These are phyloP conservation scores for Aegilops bicornis DNA, from an alignment of 176 grass and related monocot species.

Conservation along the genomic window DNA sequence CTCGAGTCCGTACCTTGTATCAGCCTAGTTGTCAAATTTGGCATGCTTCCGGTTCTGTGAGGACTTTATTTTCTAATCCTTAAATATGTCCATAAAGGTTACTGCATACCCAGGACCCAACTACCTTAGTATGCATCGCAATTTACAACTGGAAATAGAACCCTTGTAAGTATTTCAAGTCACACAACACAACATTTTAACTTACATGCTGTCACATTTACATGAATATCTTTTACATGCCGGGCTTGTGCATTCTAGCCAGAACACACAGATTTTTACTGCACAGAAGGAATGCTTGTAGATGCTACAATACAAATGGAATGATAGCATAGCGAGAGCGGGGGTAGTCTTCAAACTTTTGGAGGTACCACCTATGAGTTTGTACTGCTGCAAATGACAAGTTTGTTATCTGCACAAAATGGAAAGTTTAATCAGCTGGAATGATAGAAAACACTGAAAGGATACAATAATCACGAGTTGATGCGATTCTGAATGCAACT, in stretches of 20 bases:
- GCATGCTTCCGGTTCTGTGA: not conserved
- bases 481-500: not conserved
- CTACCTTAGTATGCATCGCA: not conserved
- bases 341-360: conserved; percentile 92
- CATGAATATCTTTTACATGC: conserved; percentile 25
- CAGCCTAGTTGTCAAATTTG: not conserved
- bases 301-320: conserved; percentile 71
- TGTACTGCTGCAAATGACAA: conserved; percentile 67
- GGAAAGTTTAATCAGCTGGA: not conserved
- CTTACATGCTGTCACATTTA: not conserved
- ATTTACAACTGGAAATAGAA: conserved; percentile 1
- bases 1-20: not conserved
- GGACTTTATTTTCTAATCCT: conserved; percentile 1
- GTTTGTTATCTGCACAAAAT: conserved; percentile 65
- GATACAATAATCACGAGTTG: not conserved
- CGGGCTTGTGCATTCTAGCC: not conserved
- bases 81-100: conserved; percentile 1
- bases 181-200: conserved; percentile 15
- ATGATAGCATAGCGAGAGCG: conserved; percentile 65
- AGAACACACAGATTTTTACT: not conserved
- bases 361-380: conserved; percentile 88
- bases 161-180: not conserved
- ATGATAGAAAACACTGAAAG: conserved; percentile 3
- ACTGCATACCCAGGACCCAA: not conserved
- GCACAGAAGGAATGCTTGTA: not conserved